A percentile compares a stretch with the other conserved stretches of the same genome.
Conservation (phyloP, 2,329 filamentous ascomycete species). For the Geosmithia flava region DNA sequence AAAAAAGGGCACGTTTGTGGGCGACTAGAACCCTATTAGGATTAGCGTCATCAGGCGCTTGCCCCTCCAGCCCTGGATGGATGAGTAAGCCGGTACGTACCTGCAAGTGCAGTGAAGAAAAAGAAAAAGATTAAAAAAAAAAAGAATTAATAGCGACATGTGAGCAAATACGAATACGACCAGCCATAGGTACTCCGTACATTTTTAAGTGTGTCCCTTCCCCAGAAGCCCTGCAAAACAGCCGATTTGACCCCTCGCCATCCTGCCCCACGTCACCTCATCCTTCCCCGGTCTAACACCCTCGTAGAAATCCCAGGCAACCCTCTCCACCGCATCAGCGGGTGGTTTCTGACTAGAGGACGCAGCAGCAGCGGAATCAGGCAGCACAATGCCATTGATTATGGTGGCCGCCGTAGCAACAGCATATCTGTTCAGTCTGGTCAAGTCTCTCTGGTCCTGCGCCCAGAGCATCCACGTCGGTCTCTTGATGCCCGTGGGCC, state of each 20-base stretch:
- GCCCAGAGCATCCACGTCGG: slow-evolving; percentile 18
- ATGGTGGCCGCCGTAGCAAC: slow-evolving; percentile 10
- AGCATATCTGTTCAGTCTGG: slow-evolving; percentile 13
- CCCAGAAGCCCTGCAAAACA: slow-evolving; percentile 7
- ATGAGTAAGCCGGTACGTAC: not conserved
- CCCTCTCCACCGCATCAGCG: slow-evolving; percentile 14
- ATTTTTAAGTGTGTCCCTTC: not conserved
- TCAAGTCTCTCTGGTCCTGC: slow-evolving; percentile 16
- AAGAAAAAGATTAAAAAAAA: not conserved
- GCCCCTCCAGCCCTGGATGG: slow-evolving; percentile 10
- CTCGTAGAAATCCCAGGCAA: slow-evolving; percentile 20
- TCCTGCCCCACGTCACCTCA: slow-evolving; percentile 18
- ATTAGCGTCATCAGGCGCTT: slow-evolving; percentile 14
- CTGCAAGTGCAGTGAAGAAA: not conserved
- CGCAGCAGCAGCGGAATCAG: slow-evolving; percentile 4
- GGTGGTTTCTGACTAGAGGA: not conserved
- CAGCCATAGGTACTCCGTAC: not conserved
- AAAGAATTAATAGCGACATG: not conserved
- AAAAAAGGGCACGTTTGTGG: slow-evolving; percentile 22
- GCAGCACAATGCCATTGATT: slow-evolving; percentile 15
- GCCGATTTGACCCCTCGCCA: slow-evolving; percentile 13
- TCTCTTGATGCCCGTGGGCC: slow-evolving; percentile 7
- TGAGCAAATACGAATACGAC: not conserved
- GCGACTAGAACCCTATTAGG: slow-evolving; percentile 16
- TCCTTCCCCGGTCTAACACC: slow-evolving; percentile 8